phyloP scores from a whole-genome alignment of 1,139 yeast species.

The Debaryomycetaceae sp. region DNA sequence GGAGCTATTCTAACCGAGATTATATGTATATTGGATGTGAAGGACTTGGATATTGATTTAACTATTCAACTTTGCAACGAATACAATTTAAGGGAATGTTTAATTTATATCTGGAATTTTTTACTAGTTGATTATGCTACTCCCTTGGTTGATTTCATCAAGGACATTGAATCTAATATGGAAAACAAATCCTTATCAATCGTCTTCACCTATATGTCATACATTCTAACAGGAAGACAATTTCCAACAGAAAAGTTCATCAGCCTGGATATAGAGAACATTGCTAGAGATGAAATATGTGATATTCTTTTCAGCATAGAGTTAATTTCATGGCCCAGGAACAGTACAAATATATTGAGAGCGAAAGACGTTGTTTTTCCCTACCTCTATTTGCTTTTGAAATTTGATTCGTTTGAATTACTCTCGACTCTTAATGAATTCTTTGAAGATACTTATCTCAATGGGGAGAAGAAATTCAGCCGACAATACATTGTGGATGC shows the following conservation, averaged over 20 bases:
- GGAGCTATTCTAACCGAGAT: conserved; percentile 59
- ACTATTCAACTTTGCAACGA: conserved; percentile 58
- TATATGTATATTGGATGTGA: conserved; percentile 61
- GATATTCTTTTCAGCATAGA: conserved; percentile 45
- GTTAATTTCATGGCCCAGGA: conserved; percentile 3
- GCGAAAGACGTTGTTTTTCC: conserved; percentile 52
- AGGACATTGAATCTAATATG: conserved; percentile 22
- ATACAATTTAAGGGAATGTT: conserved; percentile 55
- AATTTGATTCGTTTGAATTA: conserved; percentile 52
- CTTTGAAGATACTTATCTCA: conserved; percentile 69
- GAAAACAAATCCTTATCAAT: conserved; percentile 22
- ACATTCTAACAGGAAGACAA: conserved; percentile 69
- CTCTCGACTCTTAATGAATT: conserved; percentile 70
- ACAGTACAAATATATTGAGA: conserved; percentile 10
- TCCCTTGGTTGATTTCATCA: conserved; percentile 61
- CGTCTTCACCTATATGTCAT: conserved; percentile 62
- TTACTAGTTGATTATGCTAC: conserved; percentile 63
- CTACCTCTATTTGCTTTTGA: conserved; percentile 48
- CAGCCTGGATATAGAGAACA: conserved; percentile 16
- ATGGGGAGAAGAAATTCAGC: conserved; percentile 48
- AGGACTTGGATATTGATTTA: conserved; percentile 69
- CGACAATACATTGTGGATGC: conserved; percentile 70
- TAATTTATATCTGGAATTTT: conserved; percentile 65
- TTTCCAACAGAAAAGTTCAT: conserved; percentile 67
- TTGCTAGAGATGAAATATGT: conserved; percentile 50